Percentiles rank a stretch among this genome's conserved stretches.
phyloP scores from a whole-genome alignment of 371 early-diverging fungal species.

The Blakeslea trispora region DNA sequence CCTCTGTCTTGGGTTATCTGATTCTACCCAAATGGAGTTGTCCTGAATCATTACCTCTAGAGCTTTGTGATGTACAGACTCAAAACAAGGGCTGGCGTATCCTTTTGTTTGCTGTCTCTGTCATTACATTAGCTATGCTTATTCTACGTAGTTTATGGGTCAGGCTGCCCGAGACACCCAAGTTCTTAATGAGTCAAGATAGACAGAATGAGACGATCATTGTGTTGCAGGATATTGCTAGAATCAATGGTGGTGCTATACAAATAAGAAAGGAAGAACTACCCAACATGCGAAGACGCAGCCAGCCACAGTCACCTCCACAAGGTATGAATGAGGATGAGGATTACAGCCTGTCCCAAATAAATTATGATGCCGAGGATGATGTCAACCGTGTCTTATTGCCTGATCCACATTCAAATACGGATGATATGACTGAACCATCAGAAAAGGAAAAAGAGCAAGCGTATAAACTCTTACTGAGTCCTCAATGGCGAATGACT shows the following conservation, averaged over 20 bases:
- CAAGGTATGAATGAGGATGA: conserved; percentile 4
- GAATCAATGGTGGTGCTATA: conserved; percentile 63
- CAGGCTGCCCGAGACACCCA: conserved; percentile 78
- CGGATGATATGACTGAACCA: background rate
- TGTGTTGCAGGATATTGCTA: conserved; percentile 72
- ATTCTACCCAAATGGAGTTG: conserved; percentile 72
- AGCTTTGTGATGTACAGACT: conserved; percentile 53
- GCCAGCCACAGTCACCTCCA: background rate
- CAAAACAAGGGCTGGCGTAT: conserved; percentile 81
- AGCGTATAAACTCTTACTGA: conserved; percentile 42
- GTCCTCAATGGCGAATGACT: conserved; percentile 55
- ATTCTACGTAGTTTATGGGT: conserved; percentile 66
- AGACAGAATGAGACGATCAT: conserved; percentile 71
- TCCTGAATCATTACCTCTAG: conserved; percentile 40
- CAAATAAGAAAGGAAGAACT: conserved; percentile 35
- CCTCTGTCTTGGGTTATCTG: conserved; percentile 66
- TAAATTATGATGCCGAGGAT: conserved; percentile 3
- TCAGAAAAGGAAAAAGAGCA: conserved; percentile 10
- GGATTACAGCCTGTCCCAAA: conserved; percentile 1
- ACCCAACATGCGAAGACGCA: conserved; percentile 5
- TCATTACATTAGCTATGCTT: conserved; percentile 72
- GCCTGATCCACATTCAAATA: conserved; percentile 2
- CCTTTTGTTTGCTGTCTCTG: conserved; percentile 58
- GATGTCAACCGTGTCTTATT: conserved; percentile 7
- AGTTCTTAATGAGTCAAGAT: conserved; percentile 71